Evolutionary conservation across 2,329 filamentous ascomycete genomes (phyloP), one percentile per base, ranked within the genome.

Genomic region (Pseudogymnoascus sp.): DNA sequence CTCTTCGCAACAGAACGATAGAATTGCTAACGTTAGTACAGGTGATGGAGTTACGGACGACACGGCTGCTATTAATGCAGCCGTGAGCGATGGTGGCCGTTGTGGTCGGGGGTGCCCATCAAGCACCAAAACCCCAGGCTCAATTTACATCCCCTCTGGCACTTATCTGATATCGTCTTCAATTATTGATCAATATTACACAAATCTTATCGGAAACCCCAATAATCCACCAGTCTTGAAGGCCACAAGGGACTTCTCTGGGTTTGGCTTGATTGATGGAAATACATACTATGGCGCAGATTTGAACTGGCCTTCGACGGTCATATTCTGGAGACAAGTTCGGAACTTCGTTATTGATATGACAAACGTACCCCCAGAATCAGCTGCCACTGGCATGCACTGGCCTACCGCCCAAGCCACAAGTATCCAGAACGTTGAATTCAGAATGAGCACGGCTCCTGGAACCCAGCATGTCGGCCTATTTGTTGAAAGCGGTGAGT

Each of bases 231-330:
- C 33, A 37, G n/a, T 61, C 33, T 65, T 46, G 28, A 62, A 62
- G 6, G 63, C 89, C 2, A 74, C 84, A 1, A 72, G 85, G 38
- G 78, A 79, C 70, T 96, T 96, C 71, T 68, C 80, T 2, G 93
- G 91, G 60, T 93, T 96, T 78, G 91, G 88, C 56, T 84, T 97
- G 60, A 89, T 96, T 67, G 90, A 96, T 72, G 81, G 89, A 3
- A 87, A 96, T 71, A 91, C 91, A 0, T 96, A 96, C 75, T 74
- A 82, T 43, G 77, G 78, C 1, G 88, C 88, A 40, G 77, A 73
- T 67, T 90, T 90, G 78, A 89, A 85, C 85, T 89, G 85, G 76
- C 85, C 85, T 70, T 90, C 90, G 77, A 87, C 90, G 74, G 84
- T 82, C 66, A 82, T 86, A 8, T 89, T 89, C 73, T 86, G 79